These are phyloP conservation scores for Yamadazyma aaseri DNA, from an alignment of 1,139 yeast genomes.

Conservation along the genomic window DNA sequence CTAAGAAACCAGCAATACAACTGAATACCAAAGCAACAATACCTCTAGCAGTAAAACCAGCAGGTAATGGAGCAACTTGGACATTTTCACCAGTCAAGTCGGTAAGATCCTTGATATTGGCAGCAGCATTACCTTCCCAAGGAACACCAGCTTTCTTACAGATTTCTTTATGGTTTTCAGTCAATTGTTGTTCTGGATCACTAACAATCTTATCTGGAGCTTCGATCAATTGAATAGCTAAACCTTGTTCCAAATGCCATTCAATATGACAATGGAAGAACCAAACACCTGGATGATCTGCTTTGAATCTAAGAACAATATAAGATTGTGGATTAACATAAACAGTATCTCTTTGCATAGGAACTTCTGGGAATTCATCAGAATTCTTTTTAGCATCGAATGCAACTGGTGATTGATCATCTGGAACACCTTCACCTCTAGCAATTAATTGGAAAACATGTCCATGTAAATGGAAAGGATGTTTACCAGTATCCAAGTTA, in stretches of 20 bases:
- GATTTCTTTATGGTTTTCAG: slow-evolving; percentile 45
- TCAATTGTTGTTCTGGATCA: slow-evolving; percentile 33
- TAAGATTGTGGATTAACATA: slow-evolving; percentile 65
- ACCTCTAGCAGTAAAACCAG: slow-evolving; percentile 69
- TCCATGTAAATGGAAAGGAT: slow-evolving; percentile 94
- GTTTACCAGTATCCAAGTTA: slow-evolving; percentile 78
- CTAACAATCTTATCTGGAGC: slow-evolving; percentile 60
- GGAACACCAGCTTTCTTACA: slow-evolving; percentile 49
- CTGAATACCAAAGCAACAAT: slow-evolving; percentile 62
- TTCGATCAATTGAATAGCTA: slow-evolving; percentile 70
- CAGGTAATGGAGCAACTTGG: slow-evolving; percentile 58
- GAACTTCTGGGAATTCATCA: slow-evolving; percentile 56
- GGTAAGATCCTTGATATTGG: slow-evolving; percentile 48
- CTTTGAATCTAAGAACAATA: slow-evolving; percentile 63
- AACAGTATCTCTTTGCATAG: slow-evolving; percentile 65
- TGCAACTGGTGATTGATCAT: slow-evolving; percentile 51
- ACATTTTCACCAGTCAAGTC: slow-evolving; percentile 55
- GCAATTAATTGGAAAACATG: slow-evolving; percentile 74
- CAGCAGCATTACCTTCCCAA: slow-evolving; percentile 71
- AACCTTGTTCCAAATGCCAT: slow-evolving; percentile 91
- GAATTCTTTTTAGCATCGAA: slow-evolving; percentile 48
- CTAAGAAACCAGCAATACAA: slow-evolving; percentile 56
- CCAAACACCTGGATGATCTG: slow-evolving; percentile 91
- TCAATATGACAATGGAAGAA: slow-evolving; percentile 93
- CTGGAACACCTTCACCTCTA: slow-evolving; percentile 54